phyloP scores from a whole-genome alignment of 768 basidiomycete genomes.

The Russula olivacea region DNA sequence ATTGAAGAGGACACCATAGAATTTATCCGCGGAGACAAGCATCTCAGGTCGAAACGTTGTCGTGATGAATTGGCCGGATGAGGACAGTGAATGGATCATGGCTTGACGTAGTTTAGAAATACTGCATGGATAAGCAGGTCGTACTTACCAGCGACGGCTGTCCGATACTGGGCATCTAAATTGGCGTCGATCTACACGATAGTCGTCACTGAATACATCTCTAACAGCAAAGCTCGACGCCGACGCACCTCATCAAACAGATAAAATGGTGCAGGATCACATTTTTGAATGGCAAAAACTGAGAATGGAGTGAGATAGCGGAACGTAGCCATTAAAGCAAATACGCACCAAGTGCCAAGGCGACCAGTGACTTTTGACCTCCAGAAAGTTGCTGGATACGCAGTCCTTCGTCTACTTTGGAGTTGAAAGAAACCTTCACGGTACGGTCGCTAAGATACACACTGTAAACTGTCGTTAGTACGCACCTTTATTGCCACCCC shows the following conservation, averaged over 20 bases:
- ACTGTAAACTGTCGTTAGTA: background rate
- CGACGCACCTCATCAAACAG: conserved; percentile 85
- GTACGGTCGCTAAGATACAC: conserved; percentile 3
- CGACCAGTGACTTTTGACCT: conserved; percentile 95
- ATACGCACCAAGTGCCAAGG: conserved; percentile 77
- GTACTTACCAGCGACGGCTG: conserved; percentile 84
- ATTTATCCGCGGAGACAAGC: conserved; percentile 92
- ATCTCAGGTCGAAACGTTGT: conserved; percentile 98
- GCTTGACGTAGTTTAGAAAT: conserved; percentile 36
- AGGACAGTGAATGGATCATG: conserved; percentile 90
- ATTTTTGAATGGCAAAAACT: conserved; percentile 99
- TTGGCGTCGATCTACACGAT: conserved; percentile 83
- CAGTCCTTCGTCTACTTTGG: conserved; percentile 93
- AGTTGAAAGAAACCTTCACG: conserved; percentile 91
- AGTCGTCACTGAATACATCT: background rate
- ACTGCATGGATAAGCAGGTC: background rate
- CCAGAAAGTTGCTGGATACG: conserved; percentile 96
- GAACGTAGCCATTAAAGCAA: background rate
- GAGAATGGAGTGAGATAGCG: conserved; percentile 15
- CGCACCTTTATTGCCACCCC: conserved; percentile 90
- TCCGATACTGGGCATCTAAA: conserved; percentile 94
- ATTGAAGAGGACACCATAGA: conserved; percentile 95
- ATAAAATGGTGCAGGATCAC: conserved; percentile 98
- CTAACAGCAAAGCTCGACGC: background rate
- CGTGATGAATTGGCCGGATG: conserved; percentile 91